These are phyloP conservation scores for Cairneyella variabilis DNA, from an alignment of 495 filamentous ascomycete species.

Conservation along the genomic window DNA sequence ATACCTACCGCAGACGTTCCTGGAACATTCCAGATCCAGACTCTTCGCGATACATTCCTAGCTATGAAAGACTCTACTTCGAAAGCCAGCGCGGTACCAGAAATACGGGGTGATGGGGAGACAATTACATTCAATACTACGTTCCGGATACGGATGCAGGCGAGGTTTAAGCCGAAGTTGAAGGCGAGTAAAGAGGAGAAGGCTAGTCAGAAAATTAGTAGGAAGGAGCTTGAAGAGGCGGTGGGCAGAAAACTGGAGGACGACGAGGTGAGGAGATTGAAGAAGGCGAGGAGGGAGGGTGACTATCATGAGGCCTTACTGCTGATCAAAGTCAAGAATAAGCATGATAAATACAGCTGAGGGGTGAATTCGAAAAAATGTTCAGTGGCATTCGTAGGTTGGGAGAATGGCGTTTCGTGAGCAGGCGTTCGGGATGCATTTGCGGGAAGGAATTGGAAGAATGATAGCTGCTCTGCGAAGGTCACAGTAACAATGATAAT, in stretches of 20 bases:
- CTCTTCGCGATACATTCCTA: constrained; percentile 57
- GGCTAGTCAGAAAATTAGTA: constrained; percentile 76
- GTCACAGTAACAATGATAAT: too few species aligned
- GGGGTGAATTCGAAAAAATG: background rate
- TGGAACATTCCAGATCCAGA: constrained; percentile 67
- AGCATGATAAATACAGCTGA: constrained; percentile 85
- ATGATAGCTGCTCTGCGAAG: too few species aligned
- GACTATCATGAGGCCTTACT: constrained; percentile 87
- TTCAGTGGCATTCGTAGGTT: background rate
- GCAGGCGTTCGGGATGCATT: background rate
- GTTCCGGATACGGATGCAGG: constrained; percentile 87
- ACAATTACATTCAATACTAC: constrained; percentile 70
- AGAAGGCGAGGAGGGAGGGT: constrained; percentile 79
- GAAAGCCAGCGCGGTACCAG: constrained; percentile 44
- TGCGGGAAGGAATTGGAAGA: too few species aligned
- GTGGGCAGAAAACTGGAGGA: constrained; percentile 76
- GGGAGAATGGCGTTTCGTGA: background rate
- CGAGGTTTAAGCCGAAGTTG: constrained; percentile 80
- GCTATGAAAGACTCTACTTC: constrained; percentile 43
- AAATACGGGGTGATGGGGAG: constrained; percentile 76
- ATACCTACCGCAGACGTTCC: constrained; percentile 59
- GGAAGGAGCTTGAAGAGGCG: constrained; percentile 79
- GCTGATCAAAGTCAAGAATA: constrained; percentile 87
- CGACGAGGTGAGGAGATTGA: constrained; percentile 78
- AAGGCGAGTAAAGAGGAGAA: constrained; percentile 76